phyloP scores from a whole-genome alignment of 352 stramenopile species.

The Globisporangium radiosum region DNA sequence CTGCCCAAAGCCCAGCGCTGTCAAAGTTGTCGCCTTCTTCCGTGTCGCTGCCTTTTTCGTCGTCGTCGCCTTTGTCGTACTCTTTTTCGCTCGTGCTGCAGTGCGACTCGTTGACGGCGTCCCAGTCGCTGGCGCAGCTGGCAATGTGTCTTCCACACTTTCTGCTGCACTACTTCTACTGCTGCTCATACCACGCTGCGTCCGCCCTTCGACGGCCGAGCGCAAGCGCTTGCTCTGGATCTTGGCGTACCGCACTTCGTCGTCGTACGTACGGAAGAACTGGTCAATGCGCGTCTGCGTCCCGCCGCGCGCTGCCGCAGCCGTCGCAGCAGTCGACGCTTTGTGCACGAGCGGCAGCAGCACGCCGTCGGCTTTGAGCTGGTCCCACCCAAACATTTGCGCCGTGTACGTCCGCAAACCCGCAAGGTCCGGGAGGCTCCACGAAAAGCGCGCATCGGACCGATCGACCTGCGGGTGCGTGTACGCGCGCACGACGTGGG shows the following conservation, averaged over 20 bases:
- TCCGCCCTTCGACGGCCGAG: conserved; percentile 56
- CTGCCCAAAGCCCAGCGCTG: conserved; percentile 4
- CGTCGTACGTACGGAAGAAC: conserved; percentile 95
- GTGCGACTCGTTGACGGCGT: not conserved
- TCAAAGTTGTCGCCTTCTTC: conserved; percentile 15
- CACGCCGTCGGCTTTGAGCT: conserved; percentile 84
- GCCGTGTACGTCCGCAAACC: conserved; percentile 84
- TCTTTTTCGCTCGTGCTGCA: not conserved
- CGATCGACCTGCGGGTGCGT: conserved; percentile 85
- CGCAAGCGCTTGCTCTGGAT: conserved; percentile 86
- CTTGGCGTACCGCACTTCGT: conserved; percentile 93
- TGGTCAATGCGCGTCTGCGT: conserved; percentile 92
- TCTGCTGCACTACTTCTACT: no score
- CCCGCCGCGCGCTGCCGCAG: conserved; percentile 13
- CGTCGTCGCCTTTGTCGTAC: not conserved
- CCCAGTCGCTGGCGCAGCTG: not conserved
- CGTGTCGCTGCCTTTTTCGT: conserved; percentile 8
- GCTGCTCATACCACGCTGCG: no score
- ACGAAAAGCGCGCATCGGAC: conserved; percentile 88
- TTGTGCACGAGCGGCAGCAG: conserved; percentile 87
- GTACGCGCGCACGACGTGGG: conserved; percentile 91
- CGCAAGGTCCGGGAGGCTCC: conserved; percentile 86
- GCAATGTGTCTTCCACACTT: no score
- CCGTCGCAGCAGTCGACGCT: conserved; percentile 11
- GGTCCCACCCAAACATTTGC: conserved; percentile 91